Conservation (phyloP, 352 stramenopile genomes). For the Phytophthora cajani region DNA sequence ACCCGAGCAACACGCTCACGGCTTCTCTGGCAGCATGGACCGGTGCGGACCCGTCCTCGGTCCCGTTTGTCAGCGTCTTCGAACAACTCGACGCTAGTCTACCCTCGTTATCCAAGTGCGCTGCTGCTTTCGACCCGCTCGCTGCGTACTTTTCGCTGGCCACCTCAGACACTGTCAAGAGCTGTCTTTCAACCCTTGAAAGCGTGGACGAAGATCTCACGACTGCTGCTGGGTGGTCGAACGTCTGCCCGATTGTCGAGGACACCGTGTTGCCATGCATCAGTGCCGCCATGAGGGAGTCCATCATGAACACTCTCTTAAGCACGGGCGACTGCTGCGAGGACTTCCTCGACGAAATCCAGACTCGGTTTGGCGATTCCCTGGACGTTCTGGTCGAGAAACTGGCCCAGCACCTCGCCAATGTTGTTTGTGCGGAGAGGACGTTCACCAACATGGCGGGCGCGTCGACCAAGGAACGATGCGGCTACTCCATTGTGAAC, state of each 20-base stretch:
- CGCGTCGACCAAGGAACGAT: constrained; percentile 33
- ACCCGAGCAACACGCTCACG: constrained; percentile 4
- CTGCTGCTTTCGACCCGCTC: constrained; percentile 34
- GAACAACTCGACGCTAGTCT: constrained; percentile 22
- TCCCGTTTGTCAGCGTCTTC: constrained; percentile 22
- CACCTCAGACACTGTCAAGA: constrained; percentile 22
- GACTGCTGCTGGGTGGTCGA: constrained; percentile 1
- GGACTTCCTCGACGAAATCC: constrained; percentile 40
- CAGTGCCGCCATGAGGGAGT: constrained; percentile 20
- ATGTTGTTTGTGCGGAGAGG: constrained; percentile 43
- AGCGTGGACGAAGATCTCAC: not conserved
- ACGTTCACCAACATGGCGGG: constrained; percentile 33
- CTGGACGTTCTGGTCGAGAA: constrained; percentile 35
- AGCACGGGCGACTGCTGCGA: constrained; percentile 41
- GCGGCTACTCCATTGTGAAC: constrained; percentile 32
- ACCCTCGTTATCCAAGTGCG: constrained; percentile 47
- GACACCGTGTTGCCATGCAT: constrained; percentile 41
- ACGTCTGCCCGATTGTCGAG: constrained; percentile 35
- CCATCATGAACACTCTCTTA: constrained; percentile 25
- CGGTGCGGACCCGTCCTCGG: not conserved
- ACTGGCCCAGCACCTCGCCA: constrained; percentile 31
- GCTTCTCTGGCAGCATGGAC: not conserved
- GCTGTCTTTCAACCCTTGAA: constrained; percentile 30
- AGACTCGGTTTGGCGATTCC: constrained; percentile 33
- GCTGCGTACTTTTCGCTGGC: constrained; percentile 11